A percentile compares a stretch with the other conserved stretches of the same genome.
phyloP scores from a whole-genome alignment of 306 rosid genomes.

The Cucurbita ficifolia region DNA sequence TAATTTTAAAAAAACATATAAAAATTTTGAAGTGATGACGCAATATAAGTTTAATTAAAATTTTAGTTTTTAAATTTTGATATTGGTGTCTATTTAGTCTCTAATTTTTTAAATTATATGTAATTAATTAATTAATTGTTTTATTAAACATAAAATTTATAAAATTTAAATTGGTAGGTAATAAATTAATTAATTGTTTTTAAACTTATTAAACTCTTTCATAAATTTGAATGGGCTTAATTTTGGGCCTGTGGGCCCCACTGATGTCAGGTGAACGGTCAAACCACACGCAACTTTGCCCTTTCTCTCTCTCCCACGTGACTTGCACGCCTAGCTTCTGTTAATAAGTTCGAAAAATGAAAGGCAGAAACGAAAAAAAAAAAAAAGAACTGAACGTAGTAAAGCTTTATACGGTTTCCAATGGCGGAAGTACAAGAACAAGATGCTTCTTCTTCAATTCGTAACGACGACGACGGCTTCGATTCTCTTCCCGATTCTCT shows the following conservation, averaged over 20 bases:
- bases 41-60: too few species aligned
- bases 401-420: neutral
- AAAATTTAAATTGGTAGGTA: too few species aligned
- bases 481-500: constrained; percentile 30
- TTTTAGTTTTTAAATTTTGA: too few species aligned
- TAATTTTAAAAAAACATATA: too few species aligned
- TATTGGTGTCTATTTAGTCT: too few species aligned
- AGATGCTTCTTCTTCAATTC: neutral
- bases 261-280: constrained; percentile 3
- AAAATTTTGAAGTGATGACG: too few species aligned
- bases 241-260: neutral
- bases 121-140: too few species aligned
- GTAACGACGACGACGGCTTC: constrained; percentile 11
- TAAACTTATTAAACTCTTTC: too few species aligned
- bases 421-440: neutral
- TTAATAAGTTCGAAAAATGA: neutral
- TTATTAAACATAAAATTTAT: too few species aligned
- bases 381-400: too few species aligned
- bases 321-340: neutral
- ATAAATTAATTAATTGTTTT: too few species aligned
- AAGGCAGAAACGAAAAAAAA: neutral
- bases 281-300: neutral
- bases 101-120: too few species aligned
- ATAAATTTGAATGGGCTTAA: neutral
- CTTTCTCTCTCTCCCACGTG: neutral